A percentile compares a stretch with the other conserved stretches of the same genome.
Conservation (phyloP, 176 grass and related monocot species). For the Carex myosuroides region DNA sequence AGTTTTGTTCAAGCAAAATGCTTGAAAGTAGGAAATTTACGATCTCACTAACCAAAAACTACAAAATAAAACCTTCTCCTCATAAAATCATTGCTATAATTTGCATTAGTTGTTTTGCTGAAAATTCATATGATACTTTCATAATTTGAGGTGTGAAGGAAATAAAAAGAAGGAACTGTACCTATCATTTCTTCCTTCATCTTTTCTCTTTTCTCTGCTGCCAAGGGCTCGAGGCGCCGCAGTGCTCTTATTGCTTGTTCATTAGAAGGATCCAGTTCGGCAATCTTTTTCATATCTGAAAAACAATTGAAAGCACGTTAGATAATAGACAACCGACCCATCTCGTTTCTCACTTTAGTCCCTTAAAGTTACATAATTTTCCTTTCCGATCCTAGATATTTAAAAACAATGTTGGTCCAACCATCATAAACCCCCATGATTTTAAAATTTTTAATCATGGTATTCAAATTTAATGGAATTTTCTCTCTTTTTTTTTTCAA, state of each 20-base stretch:
- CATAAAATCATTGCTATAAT: not conserved
- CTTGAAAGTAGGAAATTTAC: not conserved
- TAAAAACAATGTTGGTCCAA: not conserved
- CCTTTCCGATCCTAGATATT: not conserved
- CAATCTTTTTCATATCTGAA: slow-evolving; percentile 84
- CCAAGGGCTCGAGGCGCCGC: slow-evolving; percentile 63
- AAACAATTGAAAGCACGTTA: slow-evolving; percentile 16
- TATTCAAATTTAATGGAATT: too few relatives aligned
- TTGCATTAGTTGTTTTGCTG: not conserved
- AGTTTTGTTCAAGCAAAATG: not conserved
- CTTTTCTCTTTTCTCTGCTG: slow-evolving; percentile 88
- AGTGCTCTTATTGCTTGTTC: slow-evolving; percentile 69
- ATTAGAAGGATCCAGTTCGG: slow-evolving; percentile 71
- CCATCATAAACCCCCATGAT: not conserved
- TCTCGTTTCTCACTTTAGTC: not conserved
- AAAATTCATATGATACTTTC: not conserved
- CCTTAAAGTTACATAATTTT: not conserved
- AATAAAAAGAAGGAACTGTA: slow-evolving; percentile 21
- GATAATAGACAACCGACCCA: not conserved
- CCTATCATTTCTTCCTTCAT: slow-evolving; percentile 99
- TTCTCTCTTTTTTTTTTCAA: too few relatives aligned
- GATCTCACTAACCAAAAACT: not conserved
- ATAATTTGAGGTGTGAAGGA: not conserved
- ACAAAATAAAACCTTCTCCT: not conserved
- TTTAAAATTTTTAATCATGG: too few relatives aligned